Percentiles rank a stretch among this genome's conserved stretches.
Conservation (phyloP, 148 eudicot genomes). For the Simmondsia chinensis region DNA sequence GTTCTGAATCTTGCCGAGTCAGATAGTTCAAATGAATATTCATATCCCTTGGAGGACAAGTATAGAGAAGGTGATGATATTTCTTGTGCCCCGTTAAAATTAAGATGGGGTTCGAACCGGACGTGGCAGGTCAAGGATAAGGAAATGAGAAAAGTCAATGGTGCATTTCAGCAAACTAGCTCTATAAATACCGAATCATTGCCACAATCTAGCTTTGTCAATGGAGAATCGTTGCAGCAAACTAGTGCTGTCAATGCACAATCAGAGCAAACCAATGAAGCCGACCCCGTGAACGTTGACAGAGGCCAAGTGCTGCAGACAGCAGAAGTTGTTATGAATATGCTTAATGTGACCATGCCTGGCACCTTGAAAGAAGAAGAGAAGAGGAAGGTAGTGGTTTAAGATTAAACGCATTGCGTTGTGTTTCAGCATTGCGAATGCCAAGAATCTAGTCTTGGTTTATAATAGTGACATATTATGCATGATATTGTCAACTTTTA, state of each 20-base stretch:
- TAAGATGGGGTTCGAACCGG: conserved; percentile 13
- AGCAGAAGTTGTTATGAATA: conserved; percentile 72
- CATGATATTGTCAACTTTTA: conserved; percentile 20
- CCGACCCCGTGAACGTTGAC: conserved; percentile 34
- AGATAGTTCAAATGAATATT: conserved; percentile 18
- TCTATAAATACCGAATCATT: no score
- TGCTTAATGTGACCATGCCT: conserved; percentile 92
- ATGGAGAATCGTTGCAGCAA: conserved; percentile 8
- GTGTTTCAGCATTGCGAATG: neutral
- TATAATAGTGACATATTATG: neutral
- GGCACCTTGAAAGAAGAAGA: conserved; percentile 68
- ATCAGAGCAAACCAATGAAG: conserved; percentile 13
- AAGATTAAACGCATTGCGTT: neutral
- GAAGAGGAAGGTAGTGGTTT: conserved; percentile 55
- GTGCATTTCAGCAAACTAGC: conserved; percentile 11
- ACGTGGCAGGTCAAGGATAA: conserved; percentile 13
- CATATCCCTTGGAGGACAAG: conserved; percentile 17
- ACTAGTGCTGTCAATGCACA: conserved; percentile 24
- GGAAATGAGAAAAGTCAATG: conserved; percentile 15
- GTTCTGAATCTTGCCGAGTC: conserved; percentile 18
- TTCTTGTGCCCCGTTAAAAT: conserved; percentile 9
- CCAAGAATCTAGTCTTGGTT: neutral
- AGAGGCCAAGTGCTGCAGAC: conserved; percentile 64
- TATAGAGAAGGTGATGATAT: conserved; percentile 20
- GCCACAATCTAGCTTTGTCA: conserved; percentile 16